phyloP scores from a whole-genome alignment of 106 monocot genomes.

The Dendrobium officinale region DNA sequence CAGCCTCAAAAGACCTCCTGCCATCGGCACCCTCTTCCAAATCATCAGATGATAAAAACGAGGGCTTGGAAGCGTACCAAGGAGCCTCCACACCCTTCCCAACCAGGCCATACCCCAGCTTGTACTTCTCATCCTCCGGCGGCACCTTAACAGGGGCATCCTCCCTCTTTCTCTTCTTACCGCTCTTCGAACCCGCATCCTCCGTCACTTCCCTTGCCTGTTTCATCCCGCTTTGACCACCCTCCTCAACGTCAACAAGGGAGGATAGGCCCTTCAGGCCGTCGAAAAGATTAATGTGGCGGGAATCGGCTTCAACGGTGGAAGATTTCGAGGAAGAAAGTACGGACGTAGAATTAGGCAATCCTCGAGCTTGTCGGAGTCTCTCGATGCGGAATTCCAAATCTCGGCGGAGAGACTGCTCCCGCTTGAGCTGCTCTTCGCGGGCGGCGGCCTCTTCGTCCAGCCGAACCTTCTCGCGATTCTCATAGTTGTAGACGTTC shows the following conservation, averaged over 20 bases:
- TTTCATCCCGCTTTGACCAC: conserved; percentile 3
- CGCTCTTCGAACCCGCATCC: conserved; percentile 11
- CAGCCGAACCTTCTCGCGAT: conserved; percentile 88
- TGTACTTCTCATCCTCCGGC: conserved; percentile 93
- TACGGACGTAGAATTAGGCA: neutral
- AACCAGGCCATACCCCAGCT: conserved; percentile 71
- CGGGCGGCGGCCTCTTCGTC: conserved; percentile 88
- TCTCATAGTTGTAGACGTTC: conserved; percentile 98
- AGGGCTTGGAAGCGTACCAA: conserved; percentile 50
- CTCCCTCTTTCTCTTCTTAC: conserved; percentile 28
- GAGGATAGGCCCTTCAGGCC: conserved; percentile 37
- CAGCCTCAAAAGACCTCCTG: neutral
- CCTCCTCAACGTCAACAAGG: conserved; percentile 13
- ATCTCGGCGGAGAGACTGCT: conserved; percentile 65
- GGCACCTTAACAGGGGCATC: conserved; percentile 23
- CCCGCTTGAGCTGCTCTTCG: conserved; percentile 80
- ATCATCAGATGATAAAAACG: neutral
- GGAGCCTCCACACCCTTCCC: conserved; percentile 90
- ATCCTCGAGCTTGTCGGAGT: conserved; percentile 55
- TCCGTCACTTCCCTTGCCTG: conserved; percentile 15
- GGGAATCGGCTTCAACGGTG: conserved; percentile 21
- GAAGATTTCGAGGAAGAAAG: neutral
- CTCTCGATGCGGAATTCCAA: conserved; percentile 62
- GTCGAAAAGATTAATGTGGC: conserved; percentile 78
- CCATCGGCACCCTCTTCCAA: conserved; percentile 6